Conservation (phyloP, 176 grass and related monocot species). For the Raddia guianensis region DNA sequence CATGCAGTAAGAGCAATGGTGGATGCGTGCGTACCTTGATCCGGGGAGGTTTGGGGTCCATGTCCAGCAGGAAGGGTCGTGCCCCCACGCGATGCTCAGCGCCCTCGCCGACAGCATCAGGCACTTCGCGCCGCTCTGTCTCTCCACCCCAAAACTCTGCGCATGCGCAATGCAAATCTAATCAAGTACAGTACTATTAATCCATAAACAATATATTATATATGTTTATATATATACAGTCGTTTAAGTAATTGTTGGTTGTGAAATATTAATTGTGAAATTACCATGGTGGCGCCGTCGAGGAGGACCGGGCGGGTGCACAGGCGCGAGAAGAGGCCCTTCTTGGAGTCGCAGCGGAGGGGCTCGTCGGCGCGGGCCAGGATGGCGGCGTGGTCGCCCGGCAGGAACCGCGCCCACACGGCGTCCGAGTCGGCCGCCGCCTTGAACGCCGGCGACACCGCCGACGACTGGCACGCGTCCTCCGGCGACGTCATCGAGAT, state of each 20-base stretch:
- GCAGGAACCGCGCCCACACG: constrained; percentile 74
- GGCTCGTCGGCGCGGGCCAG: constrained; percentile 51
- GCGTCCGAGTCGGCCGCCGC: constrained; percentile 64
- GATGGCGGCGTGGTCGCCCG: constrained; percentile 51
- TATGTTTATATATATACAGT: too few relatives aligned
- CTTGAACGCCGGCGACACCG: constrained; percentile 59
- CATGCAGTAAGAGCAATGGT: not conserved
- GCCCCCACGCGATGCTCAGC: constrained; percentile 59
- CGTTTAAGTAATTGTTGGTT: too few relatives aligned
- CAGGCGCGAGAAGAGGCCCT: constrained; percentile 73
- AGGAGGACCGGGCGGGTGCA: constrained; percentile 64
- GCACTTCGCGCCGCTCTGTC: constrained; percentile 72
- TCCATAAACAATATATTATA: too few relatives aligned
- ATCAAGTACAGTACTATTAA: too few relatives aligned
- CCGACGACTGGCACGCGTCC: constrained; percentile 60
- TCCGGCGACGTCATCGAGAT: constrained; percentile 71
- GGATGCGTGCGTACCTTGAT: constrained; percentile 49
- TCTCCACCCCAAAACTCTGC: constrained; percentile 71
- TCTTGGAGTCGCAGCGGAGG: constrained; percentile 35
- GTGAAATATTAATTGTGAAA: too few relatives aligned
- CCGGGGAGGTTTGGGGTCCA: constrained; percentile 54
- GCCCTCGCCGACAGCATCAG: constrained; percentile 81
- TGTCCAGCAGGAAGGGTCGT: constrained; percentile 49
- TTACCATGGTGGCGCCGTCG: constrained; percentile 72
- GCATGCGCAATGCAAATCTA: too few relatives aligned